phyloP scores from a whole-genome alignment of 345 rosid genomes.

The Citrus unshiu region DNA sequence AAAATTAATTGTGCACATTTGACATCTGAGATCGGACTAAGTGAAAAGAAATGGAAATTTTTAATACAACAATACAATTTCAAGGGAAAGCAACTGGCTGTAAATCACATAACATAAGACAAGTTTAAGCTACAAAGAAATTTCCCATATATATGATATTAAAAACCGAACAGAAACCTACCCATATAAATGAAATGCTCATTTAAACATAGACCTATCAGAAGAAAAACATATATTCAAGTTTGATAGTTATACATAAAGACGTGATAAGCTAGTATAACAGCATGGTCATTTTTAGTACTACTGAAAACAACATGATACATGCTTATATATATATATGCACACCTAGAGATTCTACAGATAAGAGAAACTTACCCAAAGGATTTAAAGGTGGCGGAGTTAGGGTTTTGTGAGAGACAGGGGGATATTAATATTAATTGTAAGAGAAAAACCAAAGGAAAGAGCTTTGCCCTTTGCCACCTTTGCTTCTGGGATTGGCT shows the following conservation, averaged over 20 bases:
- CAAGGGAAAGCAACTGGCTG: too few species aligned
- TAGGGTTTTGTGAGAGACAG: constrained; percentile 1
- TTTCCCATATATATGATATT: background rate
- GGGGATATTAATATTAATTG: too few species aligned
- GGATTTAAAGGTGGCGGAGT: background rate
- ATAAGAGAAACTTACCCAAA: background rate
- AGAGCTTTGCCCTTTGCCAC: constrained; percentile 6
- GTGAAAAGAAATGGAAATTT: background rate
- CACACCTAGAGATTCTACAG: background rate
- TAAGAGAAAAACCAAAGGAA: background rate
- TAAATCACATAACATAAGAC: background rate
- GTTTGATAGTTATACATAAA: background rate
- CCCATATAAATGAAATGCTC: background rate
- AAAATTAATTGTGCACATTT: too few species aligned
- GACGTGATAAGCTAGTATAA: background rate
- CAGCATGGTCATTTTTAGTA: too few species aligned
- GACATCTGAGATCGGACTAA: background rate
- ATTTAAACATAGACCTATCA: background rate
- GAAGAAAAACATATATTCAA: background rate
- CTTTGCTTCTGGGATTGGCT: background rate
- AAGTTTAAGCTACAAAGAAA: background rate
- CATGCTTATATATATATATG: background rate
- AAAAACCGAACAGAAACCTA: background rate
- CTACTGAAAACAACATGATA: too few species aligned
- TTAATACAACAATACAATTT: background rate